Evolutionary conservation across 2,329 filamentous ascomycete genomes (phyloP).

Genomic region (Alternaria triticimaculans): DNA sequence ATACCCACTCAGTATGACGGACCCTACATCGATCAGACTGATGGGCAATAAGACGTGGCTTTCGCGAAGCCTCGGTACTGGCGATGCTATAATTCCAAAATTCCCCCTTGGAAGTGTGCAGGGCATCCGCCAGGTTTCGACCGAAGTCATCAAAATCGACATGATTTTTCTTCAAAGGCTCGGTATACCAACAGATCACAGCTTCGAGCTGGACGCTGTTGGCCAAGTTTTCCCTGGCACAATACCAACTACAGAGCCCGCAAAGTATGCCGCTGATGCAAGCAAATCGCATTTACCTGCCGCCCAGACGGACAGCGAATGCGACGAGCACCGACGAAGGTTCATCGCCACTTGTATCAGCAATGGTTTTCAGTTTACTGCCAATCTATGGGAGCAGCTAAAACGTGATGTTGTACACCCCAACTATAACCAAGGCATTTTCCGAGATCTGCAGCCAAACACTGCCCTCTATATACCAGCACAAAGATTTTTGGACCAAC

Average conservation of each 20-base stretch:
- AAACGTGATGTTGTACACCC: conserved; percentile 14
- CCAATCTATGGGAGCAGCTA: conserved; percentile 20
- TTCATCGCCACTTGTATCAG: conserved; percentile 23
- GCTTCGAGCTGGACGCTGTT: not conserved
- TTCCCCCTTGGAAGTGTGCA: conserved; percentile 5
- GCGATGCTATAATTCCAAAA: conserved; percentile 5
- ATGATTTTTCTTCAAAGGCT: conserved; percentile 13
- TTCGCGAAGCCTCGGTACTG: not conserved
- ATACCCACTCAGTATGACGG: conserved; percentile 19
- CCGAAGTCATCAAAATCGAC: conserved; percentile 15
- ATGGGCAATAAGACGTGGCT: conserved; percentile 14
- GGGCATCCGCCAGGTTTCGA: conserved; percentile 14
- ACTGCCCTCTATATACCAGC: conserved; percentile 6
- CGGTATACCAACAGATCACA: not conserved
- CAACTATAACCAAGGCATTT: conserved; percentile 18
- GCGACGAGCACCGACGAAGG: conserved; percentile 10
- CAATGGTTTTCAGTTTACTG: conserved; percentile 14
- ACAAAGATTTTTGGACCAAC: conserved; percentile 6
- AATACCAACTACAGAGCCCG: not conserved
- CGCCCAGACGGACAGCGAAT: not conserved
- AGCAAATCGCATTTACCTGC: not conserved
- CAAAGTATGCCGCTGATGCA: not conserved
- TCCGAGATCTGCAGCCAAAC: conserved; percentile 9
- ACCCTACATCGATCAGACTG: not conserved
- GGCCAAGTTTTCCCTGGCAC: not conserved